Evolutionary conservation across 1,139 yeast species (phyloP), one percentile per base, ranked within the genome.

Genomic region (Zygosaccharomyces sapae): DNA sequence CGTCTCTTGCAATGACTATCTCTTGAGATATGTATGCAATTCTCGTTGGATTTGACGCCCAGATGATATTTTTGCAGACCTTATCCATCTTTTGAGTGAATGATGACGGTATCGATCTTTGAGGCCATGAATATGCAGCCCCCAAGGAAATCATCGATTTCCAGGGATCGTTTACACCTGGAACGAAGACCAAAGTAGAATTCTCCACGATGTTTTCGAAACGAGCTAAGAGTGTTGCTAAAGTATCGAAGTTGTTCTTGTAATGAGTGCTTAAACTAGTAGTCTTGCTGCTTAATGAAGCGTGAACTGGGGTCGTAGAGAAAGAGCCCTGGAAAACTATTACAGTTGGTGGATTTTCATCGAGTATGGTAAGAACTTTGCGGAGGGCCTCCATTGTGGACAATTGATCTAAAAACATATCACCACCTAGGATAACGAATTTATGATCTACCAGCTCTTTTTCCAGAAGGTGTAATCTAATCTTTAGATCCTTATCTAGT

Each of bases 91-190:
- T 71, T 51, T 74, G 80, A 4, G 85, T 79, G 61, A 92, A 89
- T 1, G 84, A 68, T 22, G 72, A 70, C 0, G 97, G 96, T 3
- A 92, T 74, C 0, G 80, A 73, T 30, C 73, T 71, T 57, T 83
- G 84, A 0, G 98, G 98, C 72, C 87, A 77, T 8, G 76, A 66
- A 37, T 84, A 72, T 18, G 80, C 71, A 0, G 88, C 75, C 2
- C 94, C 94, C 37, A 83, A 72, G 0, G 86, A 77, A 43, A 76
- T 77, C 39, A 83, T 74, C 0, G 94, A 80, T 41, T 82, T 82
- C 97, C 97, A 92, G 0, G 97, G 97, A 65, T 92, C 98, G 56
- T 87, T 85, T 38, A 80, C 80, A 0, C 98, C 97, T 0, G 97
- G 97, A 0, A 90, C 72, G 51, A 92, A 77, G 1, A 86, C 69